Evolutionary conservation across 1,139 yeast genomes (phyloP), one percentile per base, ranked within the genome.

Genomic region (Kodamaea suecica): DNA sequence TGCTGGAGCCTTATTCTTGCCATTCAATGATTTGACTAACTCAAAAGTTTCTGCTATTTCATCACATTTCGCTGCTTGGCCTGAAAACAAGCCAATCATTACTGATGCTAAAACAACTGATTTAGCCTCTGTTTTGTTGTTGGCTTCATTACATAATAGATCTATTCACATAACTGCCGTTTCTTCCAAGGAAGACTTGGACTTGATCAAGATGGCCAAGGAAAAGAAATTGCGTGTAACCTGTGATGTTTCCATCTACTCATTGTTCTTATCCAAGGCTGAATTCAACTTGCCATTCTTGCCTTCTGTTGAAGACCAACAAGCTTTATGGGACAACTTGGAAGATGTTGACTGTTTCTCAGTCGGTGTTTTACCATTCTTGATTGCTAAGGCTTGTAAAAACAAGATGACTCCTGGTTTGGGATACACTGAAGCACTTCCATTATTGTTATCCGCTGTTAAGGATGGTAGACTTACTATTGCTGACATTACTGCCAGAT

Each of bases 71-170:
- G 77, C 81, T 44, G 66, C 78, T 30, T 90, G 97, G 97, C 96
- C 96, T 36, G 70, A 73, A 36, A 63, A 64, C 54, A 88, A 87
- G 68, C 94, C 95, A 43, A 84, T 92, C 45, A 75, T 90, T 47
- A 87, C 96, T 31, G 97, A 92, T 63, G 97, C 97, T 31, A 81
- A 79, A 59, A 80, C 94, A 19, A 85, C 97, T 30, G 94, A 87
- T 54, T 73, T 92, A 53, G 97, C 98, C 14, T 84, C 96, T 4
- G 84, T 90, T 35, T 69, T 92, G 57, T 74, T 92, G 55, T 71
- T 92, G 63, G 96, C 97, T 35, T 84, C 96, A 27, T 76, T 92
- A 55, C 90, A 86, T 70, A 76, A 70, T 64, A 76, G 95, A 55
- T 72, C 90, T 31, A 84, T 92, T 45, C 98, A 92, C 61, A 80